These are phyloP conservation scores for Colletotrichum chlorophyti DNA, from an alignment of 2,329 filamentous ascomycete species.

Conservation along the genomic window DNA sequence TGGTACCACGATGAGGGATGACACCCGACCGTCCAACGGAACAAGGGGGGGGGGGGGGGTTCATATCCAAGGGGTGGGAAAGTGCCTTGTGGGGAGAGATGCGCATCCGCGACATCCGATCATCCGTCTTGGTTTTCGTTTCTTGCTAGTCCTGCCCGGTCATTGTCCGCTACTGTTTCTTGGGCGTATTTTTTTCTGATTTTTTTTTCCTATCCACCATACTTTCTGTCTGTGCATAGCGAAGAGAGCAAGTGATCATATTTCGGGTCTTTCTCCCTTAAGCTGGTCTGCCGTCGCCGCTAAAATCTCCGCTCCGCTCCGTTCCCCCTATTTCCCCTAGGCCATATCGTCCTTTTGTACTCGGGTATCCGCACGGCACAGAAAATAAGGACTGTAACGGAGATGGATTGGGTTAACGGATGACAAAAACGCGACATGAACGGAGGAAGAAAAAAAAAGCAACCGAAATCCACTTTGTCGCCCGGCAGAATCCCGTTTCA, in stretches of 20 bases:
- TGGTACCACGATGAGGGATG: background rate
- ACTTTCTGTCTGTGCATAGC: background rate
- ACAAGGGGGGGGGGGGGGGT: background rate
- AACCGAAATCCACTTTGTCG: no score
- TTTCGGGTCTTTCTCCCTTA: no score
- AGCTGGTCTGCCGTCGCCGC: background rate
- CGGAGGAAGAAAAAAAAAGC: no score
- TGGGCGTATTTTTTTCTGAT: background rate
- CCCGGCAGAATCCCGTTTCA: no score
- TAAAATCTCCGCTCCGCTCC: conserved; percentile 2
- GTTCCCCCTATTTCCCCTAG: no score
- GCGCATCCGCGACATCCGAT: conserved; percentile 27
- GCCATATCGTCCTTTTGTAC: no score
- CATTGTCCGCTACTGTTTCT: background rate
- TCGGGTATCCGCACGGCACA: no score
- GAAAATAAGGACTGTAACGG: no score
- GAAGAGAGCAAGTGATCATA: background rate
- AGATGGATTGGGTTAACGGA: no score
- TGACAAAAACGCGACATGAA: no score
- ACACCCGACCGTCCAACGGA: conserved; percentile 1
- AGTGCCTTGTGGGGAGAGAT: conserved; percentile 6
- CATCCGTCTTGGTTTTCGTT: conserved; percentile 21
- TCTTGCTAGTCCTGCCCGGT: conserved; percentile 1
- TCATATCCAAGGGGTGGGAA: no score
- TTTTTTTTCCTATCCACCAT: no score